Base-by-base conservation (phyloP, 805 yeast species). In the Sugiyamaella qingdaonensis region DNA sequence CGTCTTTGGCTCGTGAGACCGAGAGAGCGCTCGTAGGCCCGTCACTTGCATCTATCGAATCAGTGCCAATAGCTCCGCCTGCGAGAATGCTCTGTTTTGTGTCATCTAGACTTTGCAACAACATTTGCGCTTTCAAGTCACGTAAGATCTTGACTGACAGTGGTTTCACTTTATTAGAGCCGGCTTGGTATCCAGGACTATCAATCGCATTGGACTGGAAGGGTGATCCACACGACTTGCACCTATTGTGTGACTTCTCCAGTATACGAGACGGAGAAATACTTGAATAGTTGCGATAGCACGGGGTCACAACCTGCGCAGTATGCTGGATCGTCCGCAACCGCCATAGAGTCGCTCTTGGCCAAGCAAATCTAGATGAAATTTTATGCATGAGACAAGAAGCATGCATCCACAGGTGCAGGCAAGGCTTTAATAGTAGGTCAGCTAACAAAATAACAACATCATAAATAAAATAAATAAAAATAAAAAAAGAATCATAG, bases 41-140 rank as follows among this genome's bases (percentile, higher is more conserved):
- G 21, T 31, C 5, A 14, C 18, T 50, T 51, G 47, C 44, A 35
- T 41, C 47, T 37, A 32, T 37, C 4, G 52, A 31, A 8, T 35
- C 37, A n/a, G 24, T 10, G 10, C 35, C 18, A 21, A 39, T 51
- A 33, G 58, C 57, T 18, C 54, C 52, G 21, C 46, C 41, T 21
- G 16, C 24, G 10, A 59, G 46, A 45, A 54, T 53, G 11, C 34
- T 49, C 31, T 49, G 36, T 42, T 59, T 59, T 13, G 56, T 58
- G 13, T 44, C 47, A 52, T 52, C 57, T 18, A 59, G 46, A 8
- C 46, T 33, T 4, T 33, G 33, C 43, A 52, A 51, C 18, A 59
- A 14, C 29, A 47, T 29, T 16, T 48, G 48, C 13, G 33, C 43
- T 31, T 19, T 19, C 14, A 18, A 7, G 35, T 47, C 46, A 14